phyloP scores from a whole-genome alignment of 139 green algal species.

The Chlamydomonas applanata region DNA sequence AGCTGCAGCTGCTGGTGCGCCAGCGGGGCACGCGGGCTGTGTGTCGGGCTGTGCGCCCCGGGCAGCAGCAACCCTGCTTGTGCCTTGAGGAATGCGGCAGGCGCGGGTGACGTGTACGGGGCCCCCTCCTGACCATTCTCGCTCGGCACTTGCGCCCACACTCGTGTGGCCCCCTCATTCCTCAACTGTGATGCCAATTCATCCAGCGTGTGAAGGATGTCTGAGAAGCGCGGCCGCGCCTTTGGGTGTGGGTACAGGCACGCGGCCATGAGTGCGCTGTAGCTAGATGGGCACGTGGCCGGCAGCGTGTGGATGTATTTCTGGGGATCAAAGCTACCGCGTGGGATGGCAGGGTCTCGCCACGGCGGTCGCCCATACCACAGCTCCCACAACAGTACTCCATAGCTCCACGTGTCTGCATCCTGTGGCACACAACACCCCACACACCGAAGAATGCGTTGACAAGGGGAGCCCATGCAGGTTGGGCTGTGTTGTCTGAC shows the following conservation, averaged over 20 bases:
- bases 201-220: too few relatives aligned
- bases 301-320: not conserved
- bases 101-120: not conserved
- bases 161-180: not conserved
- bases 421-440: not conserved
- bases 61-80: not conserved
- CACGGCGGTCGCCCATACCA: constrained; percentile 1
- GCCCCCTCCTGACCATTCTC: too few relatives aligned
- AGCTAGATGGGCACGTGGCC: not conserved
- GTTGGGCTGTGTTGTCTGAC: too few relatives aligned
- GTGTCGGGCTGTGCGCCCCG: too few relatives aligned
- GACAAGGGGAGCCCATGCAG: too few relatives aligned
- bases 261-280: not conserved
- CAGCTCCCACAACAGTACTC: constrained; percentile 4
- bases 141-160: not conserved
- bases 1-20: too few relatives aligned
- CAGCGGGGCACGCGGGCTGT: too few relatives aligned
- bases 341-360: not conserved
- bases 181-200: not conserved
- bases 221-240: not conserved
- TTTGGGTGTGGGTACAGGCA: constrained; percentile 1
- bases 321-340: not conserved
- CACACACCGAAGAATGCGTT: too few relatives aligned
- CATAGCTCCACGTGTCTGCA: not conserved
- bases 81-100: not conserved